Percentiles rank a stretch among this genome's conserved stretches.
Evolutionary conservation across 75 land plant genomes (phyloP).

Genomic region (Gnetum montanum): DNA sequence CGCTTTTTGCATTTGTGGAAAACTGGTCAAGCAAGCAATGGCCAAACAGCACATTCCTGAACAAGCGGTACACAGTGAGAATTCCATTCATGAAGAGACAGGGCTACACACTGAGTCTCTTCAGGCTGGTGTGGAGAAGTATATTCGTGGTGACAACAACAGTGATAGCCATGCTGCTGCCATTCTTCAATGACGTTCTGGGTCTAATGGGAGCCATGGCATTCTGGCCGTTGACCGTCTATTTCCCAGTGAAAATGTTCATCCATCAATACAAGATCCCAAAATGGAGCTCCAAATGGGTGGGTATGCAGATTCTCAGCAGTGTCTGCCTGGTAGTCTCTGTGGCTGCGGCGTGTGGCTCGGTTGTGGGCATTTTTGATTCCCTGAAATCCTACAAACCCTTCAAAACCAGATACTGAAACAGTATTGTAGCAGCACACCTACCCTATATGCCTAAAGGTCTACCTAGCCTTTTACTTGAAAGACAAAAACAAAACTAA

Average conservation of each 20-base stretch:
- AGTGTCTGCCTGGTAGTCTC: conserved; percentile 22
- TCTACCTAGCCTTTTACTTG: no score
- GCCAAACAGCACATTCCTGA: conserved; percentile 21
- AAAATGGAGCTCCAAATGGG: conserved; percentile 10
- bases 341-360: conserved; percentile 30
- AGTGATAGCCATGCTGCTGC: conserved; percentile 59
- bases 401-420: conserved; percentile 11
- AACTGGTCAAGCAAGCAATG: conserved; percentile 16
- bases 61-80: conserved; percentile 14
- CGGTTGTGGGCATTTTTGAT: conserved; percentile 22
- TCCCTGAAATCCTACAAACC: conserved; percentile 12
- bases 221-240: conserved; percentile 31
- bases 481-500: no score
- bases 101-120: conserved; percentile 33
- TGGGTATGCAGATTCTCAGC: conserved; percentile 17
- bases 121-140: conserved; percentile 50
- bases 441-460: neutral
- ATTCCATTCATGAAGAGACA: conserved; percentile 5
- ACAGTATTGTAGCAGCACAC: no score
- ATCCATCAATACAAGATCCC: conserved; percentile 6
- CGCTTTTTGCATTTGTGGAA: conserved; percentile 40
- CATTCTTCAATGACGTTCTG: conserved; percentile 72
- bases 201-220: conserved; percentile 29
- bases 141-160: conserved; percentile 54
- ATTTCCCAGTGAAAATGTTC: conserved; percentile 25